Conservation (phyloP, 1,139 yeast species). For the Schizosaccharomyces versatilis region DNA sequence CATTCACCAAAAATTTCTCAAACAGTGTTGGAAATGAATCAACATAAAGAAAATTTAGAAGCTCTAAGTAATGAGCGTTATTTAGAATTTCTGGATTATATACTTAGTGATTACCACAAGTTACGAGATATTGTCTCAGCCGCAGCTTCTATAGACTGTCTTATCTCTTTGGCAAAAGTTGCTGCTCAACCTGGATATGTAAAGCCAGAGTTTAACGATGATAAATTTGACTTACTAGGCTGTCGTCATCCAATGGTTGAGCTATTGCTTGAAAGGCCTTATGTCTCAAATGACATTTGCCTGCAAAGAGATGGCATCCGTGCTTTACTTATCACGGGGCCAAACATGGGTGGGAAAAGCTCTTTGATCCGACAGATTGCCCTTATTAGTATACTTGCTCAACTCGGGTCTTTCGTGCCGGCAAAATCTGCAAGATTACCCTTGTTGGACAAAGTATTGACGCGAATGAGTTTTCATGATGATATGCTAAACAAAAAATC, state of each 20-base stretch:
- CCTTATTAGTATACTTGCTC: conserved; percentile 47
- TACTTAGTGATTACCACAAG: conserved; percentile 30
- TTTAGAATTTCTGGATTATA: conserved; percentile 26
- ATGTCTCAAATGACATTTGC: conserved; percentile 48
- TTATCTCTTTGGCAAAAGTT: conserved; percentile 47
- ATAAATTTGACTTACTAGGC: conserved; percentile 29
- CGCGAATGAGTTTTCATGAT: conserved; percentile 52
- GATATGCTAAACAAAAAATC: conserved; percentile 46
- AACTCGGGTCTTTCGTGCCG: conserved; percentile 68
- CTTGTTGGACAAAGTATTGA: conserved; percentile 32
- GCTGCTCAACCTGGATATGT: conserved; percentile 30
- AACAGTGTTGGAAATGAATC: conserved; percentile 34
- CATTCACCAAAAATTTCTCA: conserved; percentile 36
- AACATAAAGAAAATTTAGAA: conserved; percentile 38
- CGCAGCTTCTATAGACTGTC: conserved; percentile 48
- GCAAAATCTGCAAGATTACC: conserved; percentile 31
- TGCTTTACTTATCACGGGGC: conserved; percentile 45
- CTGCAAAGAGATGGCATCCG: conserved; percentile 25
- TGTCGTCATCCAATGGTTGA: conserved; percentile 74
- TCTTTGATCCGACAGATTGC: conserved; percentile 46
- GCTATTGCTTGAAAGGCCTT: conserved; percentile 22
- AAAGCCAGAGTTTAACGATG: conserved; percentile 34
- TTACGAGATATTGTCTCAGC: conserved; percentile 31
- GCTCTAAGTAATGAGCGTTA: conserved; percentile 37
- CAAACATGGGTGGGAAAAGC: conserved; percentile 66